Conservation (phyloP, 371 early-diverging fungal species). For the Sporodiniella umbellata region DNA sequence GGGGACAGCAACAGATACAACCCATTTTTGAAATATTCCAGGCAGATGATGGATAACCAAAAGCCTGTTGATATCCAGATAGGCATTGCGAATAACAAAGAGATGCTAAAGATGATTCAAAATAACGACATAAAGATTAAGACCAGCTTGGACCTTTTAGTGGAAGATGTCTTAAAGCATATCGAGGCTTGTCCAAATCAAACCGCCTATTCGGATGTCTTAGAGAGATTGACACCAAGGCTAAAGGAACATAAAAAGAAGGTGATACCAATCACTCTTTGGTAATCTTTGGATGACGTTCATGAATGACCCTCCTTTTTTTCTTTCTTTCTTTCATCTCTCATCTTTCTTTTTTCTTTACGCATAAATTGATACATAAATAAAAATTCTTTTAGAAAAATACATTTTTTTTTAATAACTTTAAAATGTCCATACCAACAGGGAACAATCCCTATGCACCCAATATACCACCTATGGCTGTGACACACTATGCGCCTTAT, state of each 20-base stretch:
- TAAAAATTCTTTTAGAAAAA: no score
- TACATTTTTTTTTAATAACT: neutral
- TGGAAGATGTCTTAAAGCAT: conserved; percentile 22
- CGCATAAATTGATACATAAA: no score
- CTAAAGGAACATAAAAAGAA: conserved; percentile 9
- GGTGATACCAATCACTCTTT: neutral
- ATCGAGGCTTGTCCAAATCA: conserved; percentile 26
- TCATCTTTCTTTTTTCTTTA: neutral
- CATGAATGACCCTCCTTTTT: neutral
- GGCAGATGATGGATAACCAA: conserved; percentile 18
- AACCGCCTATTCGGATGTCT: conserved; percentile 19
- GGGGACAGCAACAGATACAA: conserved; percentile 11
- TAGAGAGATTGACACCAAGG: conserved; percentile 17
- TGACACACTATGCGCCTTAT: conserved; percentile 9
- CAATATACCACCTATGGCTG: conserved; percentile 8
- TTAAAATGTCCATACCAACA: conserved; percentile 10
- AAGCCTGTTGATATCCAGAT: conserved; percentile 29
- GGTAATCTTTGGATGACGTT: conserved; percentile 1
- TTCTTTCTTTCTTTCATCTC: neutral
- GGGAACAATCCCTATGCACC: conserved; percentile 7
- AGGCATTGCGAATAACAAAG: conserved; percentile 22
- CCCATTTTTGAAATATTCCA: conserved; percentile 20
- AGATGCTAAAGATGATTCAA: conserved; percentile 6
- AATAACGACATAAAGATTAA: neutral
- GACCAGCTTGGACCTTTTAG: conserved; percentile 11